phyloP scores from a whole-genome alignment of 2,329 filamentous ascomycete species.

The Beauveria sp. region DNA sequence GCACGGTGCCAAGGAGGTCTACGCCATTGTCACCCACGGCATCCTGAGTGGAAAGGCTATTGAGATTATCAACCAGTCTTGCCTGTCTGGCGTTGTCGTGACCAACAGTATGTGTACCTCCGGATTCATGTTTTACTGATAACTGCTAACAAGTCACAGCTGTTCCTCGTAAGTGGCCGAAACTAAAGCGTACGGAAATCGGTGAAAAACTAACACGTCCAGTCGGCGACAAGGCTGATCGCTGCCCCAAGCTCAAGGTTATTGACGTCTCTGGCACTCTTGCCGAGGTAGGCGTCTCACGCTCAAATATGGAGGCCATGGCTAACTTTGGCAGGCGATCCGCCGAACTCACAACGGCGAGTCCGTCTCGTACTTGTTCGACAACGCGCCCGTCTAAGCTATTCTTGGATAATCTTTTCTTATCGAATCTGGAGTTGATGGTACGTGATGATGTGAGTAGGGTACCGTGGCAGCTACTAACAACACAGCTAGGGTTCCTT shows the following conservation, averaged over 20 bases:
- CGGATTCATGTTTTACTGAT: neutral
- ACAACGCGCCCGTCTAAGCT: slow-evolving; percentile 49
- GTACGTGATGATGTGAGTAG: neutral
- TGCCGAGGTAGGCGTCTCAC: slow-evolving; percentile 40
- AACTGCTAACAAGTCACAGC: slow-evolving; percentile 23
- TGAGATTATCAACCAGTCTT: slow-evolving; percentile 73
- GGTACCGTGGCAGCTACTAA: neutral
- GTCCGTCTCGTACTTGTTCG: slow-evolving; percentile 60
- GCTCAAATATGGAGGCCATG: neutral
- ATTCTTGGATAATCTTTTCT: slow-evolving; percentile 2
- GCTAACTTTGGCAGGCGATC: slow-evolving; percentile 44
- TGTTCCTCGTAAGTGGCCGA: slow-evolving; percentile 24
- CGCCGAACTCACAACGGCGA: slow-evolving; percentile 60
- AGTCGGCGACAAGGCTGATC: slow-evolving; percentile 68
- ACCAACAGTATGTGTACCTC: slow-evolving; percentile 61
- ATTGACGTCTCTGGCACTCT: slow-evolving; percentile 87
- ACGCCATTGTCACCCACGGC: slow-evolving; percentile 92
- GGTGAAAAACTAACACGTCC: slow-evolving; percentile 10
- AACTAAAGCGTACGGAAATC: neutral
- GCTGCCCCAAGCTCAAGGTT: slow-evolving; percentile 73
- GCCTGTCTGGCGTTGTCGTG: slow-evolving; percentile 71
- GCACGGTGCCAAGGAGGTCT: slow-evolving; percentile 79
- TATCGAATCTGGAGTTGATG: slow-evolving; percentile 7
- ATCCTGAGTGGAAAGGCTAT: slow-evolving; percentile 86
- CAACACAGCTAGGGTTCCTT: neutral